Evolutionary conservation across 495 filamentous ascomycete species (phyloP), one percentile per base, ranked within the genome.

Genomic region (Tuber calosporum): DNA sequence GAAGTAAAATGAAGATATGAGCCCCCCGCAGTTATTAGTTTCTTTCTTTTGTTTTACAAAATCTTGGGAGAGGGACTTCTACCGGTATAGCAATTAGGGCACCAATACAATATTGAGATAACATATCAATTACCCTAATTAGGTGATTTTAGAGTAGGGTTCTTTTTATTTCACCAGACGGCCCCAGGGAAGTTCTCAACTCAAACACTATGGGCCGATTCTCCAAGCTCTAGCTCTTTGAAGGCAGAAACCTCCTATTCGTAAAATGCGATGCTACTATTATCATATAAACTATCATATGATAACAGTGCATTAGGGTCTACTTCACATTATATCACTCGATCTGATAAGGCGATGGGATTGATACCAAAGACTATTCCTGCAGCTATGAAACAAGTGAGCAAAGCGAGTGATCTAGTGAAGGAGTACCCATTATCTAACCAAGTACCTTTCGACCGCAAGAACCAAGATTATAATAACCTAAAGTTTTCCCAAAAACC

Each of bases 401-500:
- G 13, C 1, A 62, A 26, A 7, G 4, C 26, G 26, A 19, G 53
- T 17, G 53, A 30, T 19, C 53, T 34, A 15, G n/a, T 2, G n/a
- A 58, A 30, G 26, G 26, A 8, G 13, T 0, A 4, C 53, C 2
- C 26, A 1, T 5, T n/a, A 17, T 13, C 26, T 62, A 26, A 26
- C 53, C 2, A 62, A 6, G 53, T 30, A 58, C 53, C 26, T 30
- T 34, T 26, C 53, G 13, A 1, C 26, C 3, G 34, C 26, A 34
- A 30, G 53, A 34, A 62, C 53, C 4, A 17, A 62, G 2, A 34
- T 30, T 30, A 30, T 30, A 17, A 19, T 19, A 30, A 62, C 30
- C 13, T 62, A 62, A 62, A 62, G 0, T 66, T 83, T 82, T 1
- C 79, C 76, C 76, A 93, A 76, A 81, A 92, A 92, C 19, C 82